Base-by-base conservation (phyloP, 2,329 filamentous ascomycete species). In the Diaporthe aspalathi region DNA sequence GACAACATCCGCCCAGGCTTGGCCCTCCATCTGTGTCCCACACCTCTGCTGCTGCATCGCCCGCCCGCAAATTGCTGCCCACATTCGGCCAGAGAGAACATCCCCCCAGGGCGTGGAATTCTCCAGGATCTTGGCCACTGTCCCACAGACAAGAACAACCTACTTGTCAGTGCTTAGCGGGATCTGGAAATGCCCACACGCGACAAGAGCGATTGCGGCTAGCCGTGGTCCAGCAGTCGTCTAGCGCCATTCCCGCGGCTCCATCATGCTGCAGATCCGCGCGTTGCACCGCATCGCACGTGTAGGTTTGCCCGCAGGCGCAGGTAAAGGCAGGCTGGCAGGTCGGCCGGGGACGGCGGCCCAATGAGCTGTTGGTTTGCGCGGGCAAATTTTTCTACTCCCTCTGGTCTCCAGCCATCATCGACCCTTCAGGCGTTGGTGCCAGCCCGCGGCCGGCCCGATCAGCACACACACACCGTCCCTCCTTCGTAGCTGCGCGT, bases 1-100 rank as follows among this genome's bases (percentile, higher is more conserved):
- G 45, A 22, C 45, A 38, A 45, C 5, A 47, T 45, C 27, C 27
- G 17, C 60, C 29, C 32, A 17, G 43, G 14, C 60, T 49, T 49
- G 60, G 60, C 27, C 11, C 29, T 35, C 45, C 60, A 24, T 47
- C 60, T 38, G n/a, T 22, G 24, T 49, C 60, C 12, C 57, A 29
- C 27, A 63, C 43, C 27, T 32, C n/a, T 32, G 57, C 27, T 17
- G 29, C 29, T 50, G 43, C 29, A 35, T 50, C 43, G 43, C 60
- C 60, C 60, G 60, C 43, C 43, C 60, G 60, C 60, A 65, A 65
- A 65, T 65, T 65, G 45, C 29, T 65, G 60, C 60, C 60, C 60
- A 38, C 29, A 16, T 38, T 38, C 17, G 60, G 43, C 60, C 43
- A 24, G 16, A 50, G 24, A 50, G 45, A 50, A 29, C 45, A 22